Evolutionary conservation across 495 filamentous ascomycete species (phyloP).

Genomic region (Lepidopterella palustris): DNA sequence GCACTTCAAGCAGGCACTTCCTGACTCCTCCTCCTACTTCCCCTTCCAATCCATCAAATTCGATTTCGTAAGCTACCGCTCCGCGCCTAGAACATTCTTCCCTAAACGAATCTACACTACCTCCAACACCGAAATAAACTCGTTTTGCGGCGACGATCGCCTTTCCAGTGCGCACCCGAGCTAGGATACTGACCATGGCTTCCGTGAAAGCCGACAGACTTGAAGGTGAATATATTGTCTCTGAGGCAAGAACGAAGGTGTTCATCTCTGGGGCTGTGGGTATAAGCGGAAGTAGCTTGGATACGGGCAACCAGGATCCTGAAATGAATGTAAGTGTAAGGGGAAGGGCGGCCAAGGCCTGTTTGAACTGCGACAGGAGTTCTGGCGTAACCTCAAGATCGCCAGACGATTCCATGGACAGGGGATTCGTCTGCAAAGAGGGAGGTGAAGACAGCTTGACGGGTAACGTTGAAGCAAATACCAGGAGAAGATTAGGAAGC

Average conservation of each 20-base stretch:
- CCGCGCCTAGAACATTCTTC: conserved; percentile 50
- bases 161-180: conserved; percentile 47
- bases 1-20: conserved; percentile 40
- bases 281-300: conserved; percentile 21
- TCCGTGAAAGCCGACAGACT: conserved; percentile 67
- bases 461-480: conserved; percentile 57
- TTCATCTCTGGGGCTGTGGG: conserved; percentile 28
- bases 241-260: conserved; percentile 69
- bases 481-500: conserved; percentile 77
- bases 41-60: conserved; percentile 46
- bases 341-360: conserved; percentile 46
- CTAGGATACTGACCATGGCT: conserved; percentile 59
- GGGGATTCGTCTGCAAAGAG: conserved; percentile 20
- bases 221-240: conserved; percentile 89
- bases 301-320: conserved; percentile 65
- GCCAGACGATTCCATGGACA: conserved; percentile 37
- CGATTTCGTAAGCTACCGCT: conserved; percentile 46
- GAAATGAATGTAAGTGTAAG: conserved; percentile 70
- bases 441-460: conserved; percentile 21
- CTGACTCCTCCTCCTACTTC: conserved; percentile 34
- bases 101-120: conserved; percentile 84
- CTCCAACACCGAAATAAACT: conserved; percentile 95
- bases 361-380: conserved; percentile 55
- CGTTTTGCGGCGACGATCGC: conserved; percentile 86
- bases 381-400: conserved; percentile 68